These are phyloP conservation scores for Wickerhamiella kazuoi DNA, from an alignment of 805 yeast genomes.

Conservation along the genomic window DNA sequence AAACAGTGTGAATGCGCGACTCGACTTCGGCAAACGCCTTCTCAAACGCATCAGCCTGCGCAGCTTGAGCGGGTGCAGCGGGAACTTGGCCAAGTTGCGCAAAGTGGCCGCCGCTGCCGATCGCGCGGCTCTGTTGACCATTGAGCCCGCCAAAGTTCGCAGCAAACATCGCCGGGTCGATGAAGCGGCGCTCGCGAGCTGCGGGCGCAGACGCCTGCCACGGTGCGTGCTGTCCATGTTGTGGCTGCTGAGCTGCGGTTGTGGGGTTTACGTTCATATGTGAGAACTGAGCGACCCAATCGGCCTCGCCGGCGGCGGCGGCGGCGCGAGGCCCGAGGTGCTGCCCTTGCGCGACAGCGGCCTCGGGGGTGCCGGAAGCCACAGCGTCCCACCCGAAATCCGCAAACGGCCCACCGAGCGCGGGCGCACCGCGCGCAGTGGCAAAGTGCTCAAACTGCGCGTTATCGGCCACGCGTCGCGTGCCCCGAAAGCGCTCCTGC, in stretches of 20 bases:
- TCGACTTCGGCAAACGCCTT: conserved; percentile 12
- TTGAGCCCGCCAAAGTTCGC: not conserved
- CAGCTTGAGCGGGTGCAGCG: too few species aligned
- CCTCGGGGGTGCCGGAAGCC: too few species aligned
- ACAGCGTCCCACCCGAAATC: not conserved
- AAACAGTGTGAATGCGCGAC: conserved; percentile 1
- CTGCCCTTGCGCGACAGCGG: too few species aligned
- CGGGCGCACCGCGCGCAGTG: too few species aligned
- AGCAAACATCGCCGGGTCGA: not conserved
- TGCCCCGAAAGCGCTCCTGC: conserved; percentile 1
- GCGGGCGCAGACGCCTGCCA: not conserved
- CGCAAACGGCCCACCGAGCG: not conserved
- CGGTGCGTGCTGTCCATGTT: too few species aligned
- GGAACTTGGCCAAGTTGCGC: too few species aligned
- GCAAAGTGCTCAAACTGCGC: conserved; percentile 3
- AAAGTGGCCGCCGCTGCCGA: not conserved
- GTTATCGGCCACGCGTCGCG: not conserved
- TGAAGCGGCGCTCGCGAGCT: not conserved
- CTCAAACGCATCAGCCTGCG: conserved; percentile 3
- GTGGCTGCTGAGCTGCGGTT: not conserved
- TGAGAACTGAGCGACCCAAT: conserved; percentile 4
- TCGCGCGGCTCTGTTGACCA: not conserved
- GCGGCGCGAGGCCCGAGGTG: not conserved
- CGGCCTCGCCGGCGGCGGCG: not conserved
- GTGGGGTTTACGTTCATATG: not conserved